These are phyloP conservation scores for Xylariaceae sp. DNA, from an alignment of 2,329 filamentous ascomycete genomes.

Conservation along the genomic window DNA sequence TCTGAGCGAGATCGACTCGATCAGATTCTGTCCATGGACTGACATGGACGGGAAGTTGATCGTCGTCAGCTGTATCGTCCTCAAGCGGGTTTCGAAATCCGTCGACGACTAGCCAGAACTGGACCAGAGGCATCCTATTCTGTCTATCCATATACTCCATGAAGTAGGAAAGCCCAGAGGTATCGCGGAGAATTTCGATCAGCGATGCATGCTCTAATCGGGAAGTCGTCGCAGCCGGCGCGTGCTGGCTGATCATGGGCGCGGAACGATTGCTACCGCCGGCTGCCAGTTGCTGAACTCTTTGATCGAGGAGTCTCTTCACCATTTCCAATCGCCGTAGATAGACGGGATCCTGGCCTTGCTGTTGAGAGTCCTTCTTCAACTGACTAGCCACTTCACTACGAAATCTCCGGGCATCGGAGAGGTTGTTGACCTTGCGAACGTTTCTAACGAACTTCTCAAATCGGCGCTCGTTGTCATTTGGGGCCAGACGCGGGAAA, in stretches of 20 bases:
- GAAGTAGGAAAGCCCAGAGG: conserved; percentile 91
- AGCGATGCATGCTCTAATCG: conserved; percentile 71
- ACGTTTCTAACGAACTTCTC: conserved; percentile 91
- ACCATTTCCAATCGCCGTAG: conserved; percentile 87
- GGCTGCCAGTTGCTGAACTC: conserved; percentile 74
- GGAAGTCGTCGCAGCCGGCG: conserved; percentile 43
- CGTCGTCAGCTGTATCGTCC: conserved; percentile 69
- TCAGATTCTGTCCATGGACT: conserved; percentile 79
- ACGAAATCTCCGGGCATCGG: conserved; percentile 86
- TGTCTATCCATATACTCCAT: conserved; percentile 99
- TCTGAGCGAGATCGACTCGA: conserved; percentile 81
- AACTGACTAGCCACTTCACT: conserved; percentile 91
- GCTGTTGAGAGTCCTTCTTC: conserved; percentile 74
- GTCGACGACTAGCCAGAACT: conserved; percentile 98
- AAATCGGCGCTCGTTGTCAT: conserved; percentile 87
- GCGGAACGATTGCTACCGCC: conserved; percentile 50
- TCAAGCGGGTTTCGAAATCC: conserved; percentile 93
- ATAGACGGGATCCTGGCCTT: conserved; percentile 80
- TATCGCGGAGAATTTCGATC: conserved; percentile 81
- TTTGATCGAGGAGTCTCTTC: conserved; percentile 84
- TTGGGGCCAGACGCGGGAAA: conserved; percentile 74
- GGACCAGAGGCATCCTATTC: conserved; percentile 79
- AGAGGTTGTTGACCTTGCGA: conserved; percentile 82
- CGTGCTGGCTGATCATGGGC: conserved; percentile 29
- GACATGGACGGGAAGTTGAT: conserved; percentile 56